A percentile compares a stretch with the other conserved stretches of the same genome.
These are phyloP conservation scores for Colletotrichum spaethianum DNA, from an alignment of 2,329 filamentous ascomycete species.

Conservation along the genomic window DNA sequence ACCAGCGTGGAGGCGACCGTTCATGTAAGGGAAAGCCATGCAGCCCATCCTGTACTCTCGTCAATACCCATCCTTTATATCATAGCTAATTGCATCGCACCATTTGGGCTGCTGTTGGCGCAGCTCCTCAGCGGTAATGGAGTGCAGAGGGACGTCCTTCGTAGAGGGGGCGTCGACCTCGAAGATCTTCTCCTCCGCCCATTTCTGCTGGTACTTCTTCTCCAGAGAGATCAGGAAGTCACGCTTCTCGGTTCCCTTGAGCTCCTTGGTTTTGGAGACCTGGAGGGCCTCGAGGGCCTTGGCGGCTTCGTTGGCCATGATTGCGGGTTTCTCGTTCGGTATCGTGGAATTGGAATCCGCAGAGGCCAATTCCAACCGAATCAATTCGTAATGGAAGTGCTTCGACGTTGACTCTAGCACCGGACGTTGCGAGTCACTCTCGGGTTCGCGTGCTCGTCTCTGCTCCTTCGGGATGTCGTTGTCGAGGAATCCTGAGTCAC, in stretches of 20 bases:
- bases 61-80: not conserved
- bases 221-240: constrained; percentile 86
- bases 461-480: constrained; percentile 28
- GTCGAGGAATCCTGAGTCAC: constrained; percentile 36
- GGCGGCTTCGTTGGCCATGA: constrained; percentile 62
- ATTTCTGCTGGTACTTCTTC: constrained; percentile 92
- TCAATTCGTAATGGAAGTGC: constrained; percentile 13
- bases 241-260: constrained; percentile 85
- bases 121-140: constrained; percentile 80
- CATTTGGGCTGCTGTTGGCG: constrained; percentile 90
- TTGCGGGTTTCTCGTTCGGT: constrained; percentile 42
- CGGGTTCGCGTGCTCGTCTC: constrained; percentile 13
- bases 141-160: constrained; percentile 81
- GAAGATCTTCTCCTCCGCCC: constrained; percentile 85
- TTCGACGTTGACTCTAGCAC: constrained; percentile 15
- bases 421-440: constrained; percentile 8
- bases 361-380: constrained; percentile 26
- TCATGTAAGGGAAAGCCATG: constrained; percentile 77
- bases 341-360: constrained; percentile 8
- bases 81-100: constrained; percentile 74
- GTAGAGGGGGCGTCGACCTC: constrained; percentile 87
- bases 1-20: constrained; percentile 89
- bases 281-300: constrained; percentile 66
- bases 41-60: constrained; percentile 43
- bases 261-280: constrained; percentile 73